Conservation (phyloP, 2,329 filamentous ascomycete species). For the Penicillium hesseltinei region DNA sequence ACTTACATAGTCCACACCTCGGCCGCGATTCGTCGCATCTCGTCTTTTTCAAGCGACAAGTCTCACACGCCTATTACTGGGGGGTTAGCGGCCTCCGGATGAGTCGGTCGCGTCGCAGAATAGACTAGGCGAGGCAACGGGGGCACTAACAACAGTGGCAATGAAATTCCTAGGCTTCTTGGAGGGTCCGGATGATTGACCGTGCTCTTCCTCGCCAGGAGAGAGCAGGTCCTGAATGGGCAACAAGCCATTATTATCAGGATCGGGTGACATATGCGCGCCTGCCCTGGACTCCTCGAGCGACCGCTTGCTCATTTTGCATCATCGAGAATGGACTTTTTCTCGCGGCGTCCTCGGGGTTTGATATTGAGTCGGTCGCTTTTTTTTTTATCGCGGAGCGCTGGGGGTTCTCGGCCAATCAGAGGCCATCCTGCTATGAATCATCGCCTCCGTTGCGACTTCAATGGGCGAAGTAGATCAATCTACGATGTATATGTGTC, state of each 20-base stretch:
- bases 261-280: slow-evolving; percentile 21
- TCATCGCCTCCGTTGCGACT: slow-evolving; percentile 10
- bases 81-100: neutral
- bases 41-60: slow-evolving; percentile 54
- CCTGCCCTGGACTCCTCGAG: slow-evolving; percentile 32
- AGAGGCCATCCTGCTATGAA: slow-evolving; percentile 11
- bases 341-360: neutral
- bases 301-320: slow-evolving; percentile 41
- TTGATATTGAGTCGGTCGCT: neutral
- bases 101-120: neutral
- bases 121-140: neutral
- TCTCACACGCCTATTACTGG: slow-evolving; percentile 51
- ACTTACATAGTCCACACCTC: slow-evolving; percentile 52
- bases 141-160: slow-evolving; percentile 36
- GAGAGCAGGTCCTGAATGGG: slow-evolving; percentile 38
- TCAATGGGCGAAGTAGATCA: neutral
- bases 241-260: slow-evolving; percentile 28
- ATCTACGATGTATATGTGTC: neutral
- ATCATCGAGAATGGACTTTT: slow-evolving; percentile 20
- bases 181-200: slow-evolving; percentile 20
- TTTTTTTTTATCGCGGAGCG: slow-evolving; percentile 11
- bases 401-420: slow-evolving; percentile 7
- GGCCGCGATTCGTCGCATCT: slow-evolving; percentile 56
- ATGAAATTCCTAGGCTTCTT: slow-evolving; percentile 43
- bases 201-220: slow-evolving; percentile 32